These are phyloP conservation scores for Collybia nuda DNA, from an alignment of 768 basidiomycete species.

Conservation along the genomic window DNA sequence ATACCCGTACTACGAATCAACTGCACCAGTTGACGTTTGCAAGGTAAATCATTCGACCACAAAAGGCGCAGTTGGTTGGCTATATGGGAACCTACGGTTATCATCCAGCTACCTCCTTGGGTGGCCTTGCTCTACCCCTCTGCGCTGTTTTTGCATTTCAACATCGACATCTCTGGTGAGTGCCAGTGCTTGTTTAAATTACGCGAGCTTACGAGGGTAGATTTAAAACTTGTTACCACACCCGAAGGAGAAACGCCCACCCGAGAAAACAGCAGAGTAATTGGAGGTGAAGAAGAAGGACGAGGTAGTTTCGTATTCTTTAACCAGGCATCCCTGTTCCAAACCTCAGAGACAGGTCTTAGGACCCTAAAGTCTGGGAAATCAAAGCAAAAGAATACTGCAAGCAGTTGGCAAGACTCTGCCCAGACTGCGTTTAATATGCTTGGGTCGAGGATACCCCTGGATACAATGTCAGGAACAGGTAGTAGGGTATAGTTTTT, in stretches of 20 bases:
- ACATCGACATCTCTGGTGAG: constrained; percentile 25
- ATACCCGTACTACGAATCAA: no score
- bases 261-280: no score
- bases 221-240: no score
- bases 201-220: no score
- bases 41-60: constrained; percentile 18
- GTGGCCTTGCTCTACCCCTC: constrained; percentile 28
- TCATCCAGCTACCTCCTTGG: constrained; percentile 31
- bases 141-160: constrained; percentile 31
- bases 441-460: no score
- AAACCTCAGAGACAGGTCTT: background rate
- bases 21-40: background rate
- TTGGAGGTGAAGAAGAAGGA: background rate
- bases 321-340: background rate
- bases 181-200: no score
- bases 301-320: background rate
- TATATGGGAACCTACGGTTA: constrained; percentile 31
- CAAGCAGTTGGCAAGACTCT: background rate
- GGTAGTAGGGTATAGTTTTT: no score
- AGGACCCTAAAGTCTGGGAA: background rate
- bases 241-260: no score
- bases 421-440: background rate
- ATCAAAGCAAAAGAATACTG: background rate
- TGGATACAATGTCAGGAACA: no score
- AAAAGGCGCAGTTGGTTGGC: constrained; percentile 25